Evolutionary conservation across 805 yeast genomes (phyloP).

Genomic region (Candida pseudoglaebosa): DNA sequence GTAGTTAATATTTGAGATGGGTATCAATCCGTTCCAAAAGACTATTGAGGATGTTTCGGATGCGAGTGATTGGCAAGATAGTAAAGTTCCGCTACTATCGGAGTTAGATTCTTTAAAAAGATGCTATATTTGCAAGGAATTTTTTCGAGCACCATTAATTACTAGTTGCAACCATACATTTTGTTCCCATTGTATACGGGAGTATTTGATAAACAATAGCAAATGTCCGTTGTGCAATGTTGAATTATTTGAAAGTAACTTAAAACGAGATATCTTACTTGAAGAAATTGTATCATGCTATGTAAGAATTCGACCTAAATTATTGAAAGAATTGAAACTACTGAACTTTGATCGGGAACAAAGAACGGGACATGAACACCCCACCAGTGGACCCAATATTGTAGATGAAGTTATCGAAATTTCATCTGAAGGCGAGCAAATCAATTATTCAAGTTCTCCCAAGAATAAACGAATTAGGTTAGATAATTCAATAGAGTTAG

Average conservation of each 20-base stretch:
- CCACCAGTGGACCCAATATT: not conserved
- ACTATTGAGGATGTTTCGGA: constrained; percentile 44
- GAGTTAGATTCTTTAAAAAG: constrained; percentile 68
- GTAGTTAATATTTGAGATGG: constrained; percentile 7
- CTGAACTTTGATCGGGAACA: no score
- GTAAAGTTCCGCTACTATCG: constrained; percentile 51
- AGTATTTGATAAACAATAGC: constrained; percentile 54
- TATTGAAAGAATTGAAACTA: constrained; percentile 8
- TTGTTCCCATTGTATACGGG: constrained; percentile 82
- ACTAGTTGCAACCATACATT: constrained; percentile 87
- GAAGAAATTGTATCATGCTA: constrained; percentile 66
- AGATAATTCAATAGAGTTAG: constrained; percentile 19
- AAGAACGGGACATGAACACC: not conserved
- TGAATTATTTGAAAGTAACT: constrained; percentile 64
- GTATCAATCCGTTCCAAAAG: constrained; percentile 11
- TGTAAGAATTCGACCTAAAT: constrained; percentile 16
- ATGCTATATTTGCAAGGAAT: constrained; percentile 87
- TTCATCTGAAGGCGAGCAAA: not conserved
- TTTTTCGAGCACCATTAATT: constrained; percentile 71
- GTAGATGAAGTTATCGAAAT: constrained; percentile 1
- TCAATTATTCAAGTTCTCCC: constrained; percentile 1
- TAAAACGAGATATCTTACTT: constrained; percentile 63
- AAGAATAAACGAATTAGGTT: constrained; percentile 2
- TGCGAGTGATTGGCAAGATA: constrained; percentile 64
- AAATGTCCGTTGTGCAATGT: constrained; percentile 77